Conservation (phyloP, 1,139 yeast species). For the Protomyces macrosporus region DNA sequence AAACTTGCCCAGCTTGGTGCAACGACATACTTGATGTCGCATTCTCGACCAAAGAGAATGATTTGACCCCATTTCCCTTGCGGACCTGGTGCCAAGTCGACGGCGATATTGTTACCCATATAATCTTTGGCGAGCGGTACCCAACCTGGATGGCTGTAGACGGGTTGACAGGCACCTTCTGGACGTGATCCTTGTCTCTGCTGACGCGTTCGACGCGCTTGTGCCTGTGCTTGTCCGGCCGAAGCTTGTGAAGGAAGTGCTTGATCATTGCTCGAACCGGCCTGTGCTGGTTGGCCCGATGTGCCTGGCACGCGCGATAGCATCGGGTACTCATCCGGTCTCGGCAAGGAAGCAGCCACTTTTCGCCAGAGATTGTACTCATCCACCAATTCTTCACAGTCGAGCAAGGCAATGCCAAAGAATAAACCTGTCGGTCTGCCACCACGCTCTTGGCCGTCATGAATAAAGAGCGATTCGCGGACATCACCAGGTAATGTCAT, state of each 20-base stretch:
- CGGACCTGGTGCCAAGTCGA: conserved; percentile 80
- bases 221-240: neutral
- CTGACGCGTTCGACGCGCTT: neutral
- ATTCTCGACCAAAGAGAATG: conserved; percentile 82
- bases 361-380: conserved; percentile 71
- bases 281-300: neutral
- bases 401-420: conserved; percentile 65
- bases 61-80: conserved; percentile 76
- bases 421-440: conserved; percentile 71
- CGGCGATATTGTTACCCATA: conserved; percentile 83
- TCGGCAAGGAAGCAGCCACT: conserved; percentile 44
- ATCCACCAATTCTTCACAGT: conserved; percentile 63
- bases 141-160: conserved; percentile 85
- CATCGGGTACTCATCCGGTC: conserved; percentile 23
- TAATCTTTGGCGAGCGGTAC: conserved; percentile 82
- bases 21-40: conserved; percentile 70
- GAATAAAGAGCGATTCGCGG: conserved; percentile 66
- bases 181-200: conserved; percentile 46
- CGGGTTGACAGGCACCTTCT: conserved; percentile 60
- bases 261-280: neutral
- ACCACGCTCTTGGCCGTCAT: conserved; percentile 76
- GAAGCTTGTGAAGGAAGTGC: neutral
- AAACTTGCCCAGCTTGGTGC: conserved; percentile 86
- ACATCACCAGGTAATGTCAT: conserved; percentile 66
- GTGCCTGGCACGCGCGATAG: conserved; percentile 25